Evolutionary conservation across 1,284 basidiomycete species (phyloP).

Genomic region (Phylloporus sp.): DNA sequence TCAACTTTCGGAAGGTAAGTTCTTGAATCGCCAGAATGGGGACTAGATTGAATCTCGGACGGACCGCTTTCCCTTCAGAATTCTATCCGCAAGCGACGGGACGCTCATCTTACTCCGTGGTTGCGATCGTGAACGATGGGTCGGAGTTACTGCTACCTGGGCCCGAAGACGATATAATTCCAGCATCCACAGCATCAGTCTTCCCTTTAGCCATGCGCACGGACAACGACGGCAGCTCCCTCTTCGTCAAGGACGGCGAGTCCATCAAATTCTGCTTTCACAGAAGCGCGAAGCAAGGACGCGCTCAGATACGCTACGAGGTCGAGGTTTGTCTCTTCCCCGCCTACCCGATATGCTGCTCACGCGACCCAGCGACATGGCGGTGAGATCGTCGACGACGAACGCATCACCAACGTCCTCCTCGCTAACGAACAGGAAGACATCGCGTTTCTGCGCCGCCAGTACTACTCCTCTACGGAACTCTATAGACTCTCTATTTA

Average conservation of each 20-base stretch:
- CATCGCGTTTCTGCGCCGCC: slow-evolving; percentile 28
- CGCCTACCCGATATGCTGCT: neutral
- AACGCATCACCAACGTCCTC: slow-evolving; percentile 35
- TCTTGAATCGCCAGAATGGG: no score
- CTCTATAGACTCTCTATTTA: slow-evolving; percentile 26
- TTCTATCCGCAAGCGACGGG: no score
- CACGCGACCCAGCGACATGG: slow-evolving; percentile 15
- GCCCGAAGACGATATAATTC: no score
- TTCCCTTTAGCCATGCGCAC: neutral
- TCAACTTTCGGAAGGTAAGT: no score
- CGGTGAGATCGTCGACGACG: slow-evolving; percentile 8
- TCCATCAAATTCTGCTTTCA: slow-evolving; percentile 41
- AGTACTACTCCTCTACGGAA: slow-evolving; percentile 35
- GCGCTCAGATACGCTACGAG: slow-evolving; percentile 27
- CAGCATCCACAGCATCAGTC: no score
- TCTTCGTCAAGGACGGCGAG: slow-evolving; percentile 34
- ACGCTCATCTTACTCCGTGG: no score
- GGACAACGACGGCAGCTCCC: slow-evolving; percentile 12
- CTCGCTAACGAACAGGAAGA: slow-evolving; percentile 40
- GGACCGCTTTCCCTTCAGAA: no score
- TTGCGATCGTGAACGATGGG: no score
- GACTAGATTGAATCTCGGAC: no score
- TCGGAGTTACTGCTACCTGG: no score
- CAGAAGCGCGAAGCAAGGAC: slow-evolving; percentile 35
- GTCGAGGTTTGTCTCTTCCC: slow-evolving; percentile 27